Evolutionary conservation across 768 basidiomycete species (phyloP), one percentile per base, ranked within the genome.

Genomic region (Xanthoconium purpureum): DNA sequence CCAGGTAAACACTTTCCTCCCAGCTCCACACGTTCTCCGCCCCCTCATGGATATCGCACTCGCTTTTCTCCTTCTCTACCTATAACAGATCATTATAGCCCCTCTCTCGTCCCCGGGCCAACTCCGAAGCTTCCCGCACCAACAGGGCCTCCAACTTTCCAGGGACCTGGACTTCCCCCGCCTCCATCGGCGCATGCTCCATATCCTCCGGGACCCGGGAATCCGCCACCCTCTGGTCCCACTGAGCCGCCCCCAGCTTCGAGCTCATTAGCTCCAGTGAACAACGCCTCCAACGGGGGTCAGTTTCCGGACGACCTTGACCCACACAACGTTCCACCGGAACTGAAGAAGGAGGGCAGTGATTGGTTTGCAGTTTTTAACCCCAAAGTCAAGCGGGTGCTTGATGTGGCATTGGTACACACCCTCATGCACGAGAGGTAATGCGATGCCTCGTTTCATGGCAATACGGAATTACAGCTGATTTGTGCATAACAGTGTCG

Each of bases 361-460:
- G 93, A 95, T 66, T 96, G 94, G 94, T 89, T 91, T 66, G 91
- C 88, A 6, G 78, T 93, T 46, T 94, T 91, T 77, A 94, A 90
- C 67, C 84, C 88, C 40, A 86, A 87, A 66, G 83, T 84, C 56
- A 89, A 91, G 74, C 78, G 87, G 45, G 80, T 81, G 56, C 76
- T 95, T 51, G 91, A 95, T 66, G 89, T 96, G 14, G 76, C 74
- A 48, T 72, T 95, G 61, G 83, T 92, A 30, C 93, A 95, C 72
- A 92, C 89, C 5, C 76, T 96, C n/a, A 84, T 85, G 71, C 94
- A 96, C 66, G 92, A 94, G 72, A 93, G 89, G 91, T 93, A 67
- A 52, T 75, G 69, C 14, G 13, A 43, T 33, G 48, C 30, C 14
- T 43, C 30, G 54, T 57, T 51, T 52, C 42, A 30, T n/a, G 15